phyloP scores from a whole-genome alignment of 176 grass and related monocot species.

The Neostapfia colusana region DNA sequence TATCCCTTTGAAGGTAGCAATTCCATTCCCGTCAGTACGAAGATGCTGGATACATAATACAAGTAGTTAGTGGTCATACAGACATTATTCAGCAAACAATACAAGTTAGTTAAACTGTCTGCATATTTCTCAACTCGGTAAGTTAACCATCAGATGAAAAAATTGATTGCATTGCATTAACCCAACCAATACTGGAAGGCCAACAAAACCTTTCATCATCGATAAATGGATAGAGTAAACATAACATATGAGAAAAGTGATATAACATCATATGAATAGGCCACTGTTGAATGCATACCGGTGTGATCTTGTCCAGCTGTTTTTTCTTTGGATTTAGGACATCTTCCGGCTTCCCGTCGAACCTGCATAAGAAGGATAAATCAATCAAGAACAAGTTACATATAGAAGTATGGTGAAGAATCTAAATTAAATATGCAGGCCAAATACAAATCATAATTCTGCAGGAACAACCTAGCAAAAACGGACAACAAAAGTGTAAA shows the following conservation, averaged over 20 bases:
- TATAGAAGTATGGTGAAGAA: background rate
- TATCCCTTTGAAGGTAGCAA: slow-evolving; percentile 69
- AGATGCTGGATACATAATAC: slow-evolving; percentile 60
- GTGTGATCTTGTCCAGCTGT: slow-evolving; percentile 94
- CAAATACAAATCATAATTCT: background rate
- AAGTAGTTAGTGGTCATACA: slow-evolving; percentile 19
- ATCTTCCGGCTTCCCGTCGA: slow-evolving; percentile 82
- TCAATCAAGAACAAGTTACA: slow-evolving; percentile 4
- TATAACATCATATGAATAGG: background rate
- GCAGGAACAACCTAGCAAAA: background rate
- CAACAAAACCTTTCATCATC: background rate
- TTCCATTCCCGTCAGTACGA: slow-evolving; percentile 62
- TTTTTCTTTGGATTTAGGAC: slow-evolving; percentile 99
- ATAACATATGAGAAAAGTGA: background rate
- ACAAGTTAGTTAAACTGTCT: slow-evolving; percentile 1
- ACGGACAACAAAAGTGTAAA: background rate
- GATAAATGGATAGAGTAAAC: background rate
- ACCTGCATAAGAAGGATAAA: slow-evolving; percentile 44
- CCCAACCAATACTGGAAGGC: slow-evolving; percentile 1
- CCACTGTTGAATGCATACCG: slow-evolving; percentile 46
- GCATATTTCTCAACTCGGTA: slow-evolving; percentile 1
- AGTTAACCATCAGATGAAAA: background rate
- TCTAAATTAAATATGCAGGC: background rate
- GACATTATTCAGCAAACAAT: background rate
- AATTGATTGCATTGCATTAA: background rate